phyloP scores from a whole-genome alignment of 176 grass and related monocot species.

The Coix lacrymajobi region DNA sequence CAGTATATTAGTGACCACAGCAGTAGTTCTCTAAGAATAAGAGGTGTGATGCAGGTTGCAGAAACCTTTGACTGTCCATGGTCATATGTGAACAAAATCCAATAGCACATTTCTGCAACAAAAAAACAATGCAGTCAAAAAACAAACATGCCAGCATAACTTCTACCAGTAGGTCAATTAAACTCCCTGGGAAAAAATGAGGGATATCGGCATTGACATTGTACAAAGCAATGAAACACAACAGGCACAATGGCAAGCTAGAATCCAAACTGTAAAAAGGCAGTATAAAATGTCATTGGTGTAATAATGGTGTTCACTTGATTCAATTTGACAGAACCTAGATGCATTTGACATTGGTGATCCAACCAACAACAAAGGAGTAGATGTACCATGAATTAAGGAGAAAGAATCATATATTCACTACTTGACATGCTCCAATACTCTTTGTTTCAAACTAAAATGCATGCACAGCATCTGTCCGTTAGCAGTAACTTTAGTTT shows the following conservation, averaged over 20 bases:
- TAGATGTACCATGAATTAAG: neutral
- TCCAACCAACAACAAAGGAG: neutral
- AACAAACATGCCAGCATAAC: neutral
- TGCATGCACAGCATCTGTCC: neutral
- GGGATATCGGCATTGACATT: neutral
- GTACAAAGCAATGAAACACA: neutral
- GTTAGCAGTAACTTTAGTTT: neutral
- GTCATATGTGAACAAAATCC: neutral
- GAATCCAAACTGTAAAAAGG: neutral
- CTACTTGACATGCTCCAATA: neutral
- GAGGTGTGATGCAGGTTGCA: neutral
- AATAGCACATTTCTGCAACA: conserved; percentile 11
- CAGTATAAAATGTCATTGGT: neutral
- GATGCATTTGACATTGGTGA: neutral
- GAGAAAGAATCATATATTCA: neutral
- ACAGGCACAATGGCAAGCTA: neutral
- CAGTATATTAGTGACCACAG: neutral
- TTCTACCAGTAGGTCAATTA: neutral
- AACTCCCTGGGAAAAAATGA: neutral
- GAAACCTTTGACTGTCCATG: neutral
- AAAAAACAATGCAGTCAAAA: neutral
- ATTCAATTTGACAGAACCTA: neutral
- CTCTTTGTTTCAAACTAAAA: conserved; percentile 1
- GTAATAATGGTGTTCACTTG: neutral
- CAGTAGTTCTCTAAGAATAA: neutral